These are phyloP conservation scores for Blumeriella jaapii DNA, from an alignment of 2,329 filamentous ascomycete species.

Conservation along the genomic window DNA sequence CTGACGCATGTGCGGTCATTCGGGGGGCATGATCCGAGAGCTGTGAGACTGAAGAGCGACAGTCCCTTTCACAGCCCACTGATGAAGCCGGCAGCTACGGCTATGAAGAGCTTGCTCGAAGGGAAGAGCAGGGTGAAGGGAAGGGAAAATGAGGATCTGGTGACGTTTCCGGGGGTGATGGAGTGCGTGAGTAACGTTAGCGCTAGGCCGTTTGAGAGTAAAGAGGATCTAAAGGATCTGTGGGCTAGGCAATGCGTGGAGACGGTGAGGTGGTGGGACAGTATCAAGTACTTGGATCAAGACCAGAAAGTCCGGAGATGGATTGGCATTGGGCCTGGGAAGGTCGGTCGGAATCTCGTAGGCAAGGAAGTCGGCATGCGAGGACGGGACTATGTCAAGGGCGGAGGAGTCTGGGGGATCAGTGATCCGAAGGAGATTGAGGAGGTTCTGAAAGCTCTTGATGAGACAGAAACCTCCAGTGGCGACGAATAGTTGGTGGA, in stretches of 20 bases:
- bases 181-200: slow-evolving; percentile 82
- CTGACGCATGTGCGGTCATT: slow-evolving; percentile 81
- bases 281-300: slow-evolving; percentile 79
- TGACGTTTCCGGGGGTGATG: slow-evolving; percentile 64
- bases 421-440: slow-evolving; percentile 69
- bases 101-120: slow-evolving; percentile 59
- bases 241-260: slow-evolving; percentile 77
- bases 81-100: slow-evolving; percentile 72
- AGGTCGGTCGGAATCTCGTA: slow-evolving; percentile 85
- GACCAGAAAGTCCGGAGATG: slow-evolving; percentile 71
- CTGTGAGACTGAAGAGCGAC: slow-evolving; percentile 76
- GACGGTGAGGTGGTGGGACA: slow-evolving; percentile 91
- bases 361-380: slow-evolving; percentile 91
- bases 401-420: slow-evolving; percentile 87
- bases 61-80: slow-evolving; percentile 86
- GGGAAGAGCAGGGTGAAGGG: slow-evolving; percentile 43
- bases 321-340: slow-evolving; percentile 87
- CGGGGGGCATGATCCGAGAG: slow-evolving; percentile 79
- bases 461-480: slow-evolving; percentile 43
- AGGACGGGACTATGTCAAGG: slow-evolving; percentile 65
- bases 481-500: slow-evolving; percentile 23
- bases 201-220: slow-evolving; percentile 63
- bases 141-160: slow-evolving; percentile 46
- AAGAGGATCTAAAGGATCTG: slow-evolving; percentile 65
- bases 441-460: slow-evolving; percentile 50